Conservation (phyloP, 495 filamentous ascomycete species). For the Trichodelitschia bisporula region DNA sequence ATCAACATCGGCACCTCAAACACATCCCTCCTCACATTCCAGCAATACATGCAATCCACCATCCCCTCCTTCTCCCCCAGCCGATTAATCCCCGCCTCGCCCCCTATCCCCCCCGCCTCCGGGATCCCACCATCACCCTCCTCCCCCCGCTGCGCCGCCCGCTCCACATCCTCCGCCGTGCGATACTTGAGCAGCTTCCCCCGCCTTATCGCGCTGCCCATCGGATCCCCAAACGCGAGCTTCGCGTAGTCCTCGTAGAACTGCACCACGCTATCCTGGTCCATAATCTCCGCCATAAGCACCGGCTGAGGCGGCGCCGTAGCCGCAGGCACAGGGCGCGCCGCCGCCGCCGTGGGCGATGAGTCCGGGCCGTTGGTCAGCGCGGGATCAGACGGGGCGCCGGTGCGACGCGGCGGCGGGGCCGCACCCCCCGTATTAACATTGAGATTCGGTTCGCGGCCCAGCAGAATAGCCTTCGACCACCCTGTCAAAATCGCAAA, state of each 20-base stretch:
- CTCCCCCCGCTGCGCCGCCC: constrained; percentile 8
- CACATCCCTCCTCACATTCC: constrained; percentile 87
- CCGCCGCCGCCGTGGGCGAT: constrained; percentile 13
- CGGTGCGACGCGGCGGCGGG: background rate
- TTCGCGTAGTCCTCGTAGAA: constrained; percentile 93
- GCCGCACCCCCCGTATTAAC: constrained; percentile 36
- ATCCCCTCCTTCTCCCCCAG: constrained; percentile 69
- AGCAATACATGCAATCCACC: constrained; percentile 83
- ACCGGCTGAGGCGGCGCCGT: constrained; percentile 25
- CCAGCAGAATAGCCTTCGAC: constrained; percentile 74
- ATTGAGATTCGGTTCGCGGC: constrained; percentile 72
- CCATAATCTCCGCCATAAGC: constrained; percentile 74
- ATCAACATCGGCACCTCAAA: constrained; percentile 99
- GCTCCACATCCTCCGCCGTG: constrained; percentile 36
- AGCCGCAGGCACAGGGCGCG: constrained; percentile 2
- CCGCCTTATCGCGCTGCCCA: constrained; percentile 54
- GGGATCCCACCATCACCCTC: constrained; percentile 14
- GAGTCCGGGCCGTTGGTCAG: no score
- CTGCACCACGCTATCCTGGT: constrained; percentile 76
- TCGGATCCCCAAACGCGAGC: constrained; percentile 70
- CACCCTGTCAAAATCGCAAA: constrained; percentile 86
- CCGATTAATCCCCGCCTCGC: constrained; percentile 48
- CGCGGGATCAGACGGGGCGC: constrained; percentile 2
- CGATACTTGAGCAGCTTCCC: constrained; percentile 83
- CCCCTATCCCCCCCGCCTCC: constrained; percentile 28